These are phyloP conservation scores for Prinsepia uniflora DNA, from an alignment of 306 rosid species.

Conservation along the genomic window DNA sequence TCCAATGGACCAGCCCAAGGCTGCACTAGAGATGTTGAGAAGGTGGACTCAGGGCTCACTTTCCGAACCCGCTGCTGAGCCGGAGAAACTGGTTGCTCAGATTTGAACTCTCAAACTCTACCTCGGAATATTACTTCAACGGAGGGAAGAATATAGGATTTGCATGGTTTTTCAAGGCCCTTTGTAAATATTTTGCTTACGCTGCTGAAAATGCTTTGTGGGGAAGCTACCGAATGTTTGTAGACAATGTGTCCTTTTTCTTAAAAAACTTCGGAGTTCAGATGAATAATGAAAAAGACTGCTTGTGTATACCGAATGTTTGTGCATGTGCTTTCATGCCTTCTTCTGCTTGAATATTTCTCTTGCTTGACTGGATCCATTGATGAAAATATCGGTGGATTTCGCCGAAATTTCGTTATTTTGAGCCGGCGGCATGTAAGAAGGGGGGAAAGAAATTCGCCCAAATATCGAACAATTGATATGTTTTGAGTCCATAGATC, in stretches of 20 bases:
- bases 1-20: conserved; percentile 99
- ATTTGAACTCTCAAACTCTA: conserved; percentile 39
- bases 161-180: conserved; percentile 12
- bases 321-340: not conserved
- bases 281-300: not conserved
- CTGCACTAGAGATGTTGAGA: conserved; percentile 84
- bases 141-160: conserved; percentile 7
- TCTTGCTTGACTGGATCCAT: too few species aligned
- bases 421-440: too few species aligned
- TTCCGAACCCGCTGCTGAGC: conserved; percentile 32
- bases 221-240: not conserved
- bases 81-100: conserved; percentile 49
- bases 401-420: too few species aligned
- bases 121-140: not conserved
- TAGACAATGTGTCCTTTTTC: not conserved
- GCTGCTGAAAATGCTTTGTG: not conserved
- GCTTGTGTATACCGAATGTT: too few species aligned
- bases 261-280: too few species aligned
- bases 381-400: too few species aligned
- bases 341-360: not conserved
- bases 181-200: conserved; percentile 22
- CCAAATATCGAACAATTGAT: too few species aligned
- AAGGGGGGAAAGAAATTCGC: too few species aligned
- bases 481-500: too few species aligned
- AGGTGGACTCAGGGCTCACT: conserved; percentile 81